Evolutionary conservation across 176 grass and related monocot genomes (phyloP), one percentile per base, ranked within the genome.

Genomic region (Olyra latifolia): DNA sequence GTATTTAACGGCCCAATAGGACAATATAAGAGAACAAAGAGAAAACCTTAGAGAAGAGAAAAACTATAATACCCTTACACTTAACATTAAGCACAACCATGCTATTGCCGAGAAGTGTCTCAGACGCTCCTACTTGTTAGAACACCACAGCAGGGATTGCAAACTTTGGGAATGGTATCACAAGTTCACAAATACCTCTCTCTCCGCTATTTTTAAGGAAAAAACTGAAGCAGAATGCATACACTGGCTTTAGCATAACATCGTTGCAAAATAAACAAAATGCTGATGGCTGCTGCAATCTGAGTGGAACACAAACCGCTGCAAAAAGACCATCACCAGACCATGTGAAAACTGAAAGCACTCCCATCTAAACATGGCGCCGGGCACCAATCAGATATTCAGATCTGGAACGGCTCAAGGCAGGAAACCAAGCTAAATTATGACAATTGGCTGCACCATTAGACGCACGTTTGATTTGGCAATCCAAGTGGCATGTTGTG

Each of bases 231-330:
- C 6, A 20, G 12, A 13, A 20, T 71, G 10, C 24, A 62, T 22
- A 39, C 19, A 8, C 19, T 17, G 48, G 3, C 50, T 56, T 49
- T 53, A 55, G 12, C 25, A 27, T 50, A 14, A 64, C 28, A 71
- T 20, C 17, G 8, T 38, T 59, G 13, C 28, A 39, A 72, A 50
- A 62, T 68, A 3, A 25, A 20, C n/a, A 40, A 61, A 44, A 32
- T 7, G 2, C 19, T n/a, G 1, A 9, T 23, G 20, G 39, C n/a
- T 71, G 55, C 22, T 50, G 22, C 44, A n/a, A 71, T 58, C 22
- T 63, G 44, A 52, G 46, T 52, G 71, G 22, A 81, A 42, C 12
- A 76, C 69, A 75, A 63, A 63, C 54, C 20, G 15, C 76, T 40
- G 52, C 44, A 8, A 71, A 30, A 54, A 80, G n/a, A 61, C 28